Evolutionary conservation across 164 flowering plant genomes (phyloP).

Genomic region (Nelumbo lutea): DNA sequence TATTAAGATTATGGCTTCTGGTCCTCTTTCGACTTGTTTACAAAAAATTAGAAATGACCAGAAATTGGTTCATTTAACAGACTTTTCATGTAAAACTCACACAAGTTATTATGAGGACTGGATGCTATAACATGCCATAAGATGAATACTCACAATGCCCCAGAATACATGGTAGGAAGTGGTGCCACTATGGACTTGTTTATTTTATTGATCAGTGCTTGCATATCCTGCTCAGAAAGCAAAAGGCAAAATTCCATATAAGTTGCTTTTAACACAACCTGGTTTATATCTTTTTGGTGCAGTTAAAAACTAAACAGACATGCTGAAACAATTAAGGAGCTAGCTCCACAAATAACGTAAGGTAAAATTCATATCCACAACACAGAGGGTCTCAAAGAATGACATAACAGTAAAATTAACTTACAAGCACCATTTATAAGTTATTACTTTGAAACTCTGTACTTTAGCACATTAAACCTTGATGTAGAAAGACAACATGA

Average conservation of each 20-base stretch:
- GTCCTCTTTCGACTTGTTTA: too few relatives aligned
- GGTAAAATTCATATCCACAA: background rate
- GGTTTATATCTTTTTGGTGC: background rate
- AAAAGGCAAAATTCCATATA: background rate
- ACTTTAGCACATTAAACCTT: too few relatives aligned
- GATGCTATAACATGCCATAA: background rate
- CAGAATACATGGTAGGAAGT: slow-evolving; percentile 85
- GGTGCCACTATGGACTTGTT: slow-evolving; percentile 92
- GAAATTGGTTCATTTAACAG: background rate
- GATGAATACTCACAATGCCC: slow-evolving; percentile 68
- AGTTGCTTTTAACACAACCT: background rate
- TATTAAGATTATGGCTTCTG: too few relatives aligned
- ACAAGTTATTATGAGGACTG: background rate
- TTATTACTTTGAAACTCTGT: too few relatives aligned
- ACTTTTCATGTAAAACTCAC: background rate
- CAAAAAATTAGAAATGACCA: too few relatives aligned
- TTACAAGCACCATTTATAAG: too few relatives aligned
- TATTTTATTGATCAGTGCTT: slow-evolving; percentile 88
- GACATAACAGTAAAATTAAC: background rate
- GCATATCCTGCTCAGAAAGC: slow-evolving; percentile 80
- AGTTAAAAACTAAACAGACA: background rate
- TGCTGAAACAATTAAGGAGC: too few relatives aligned
- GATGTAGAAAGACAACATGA: too few relatives aligned
- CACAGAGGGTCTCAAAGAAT: background rate
- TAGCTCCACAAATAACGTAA: background rate